Percentiles rank a stretch among this genome's conserved stretches.
Evolutionary conservation across 441 rosid species (phyloP).

Genomic region (Brassica balearica): DNA sequence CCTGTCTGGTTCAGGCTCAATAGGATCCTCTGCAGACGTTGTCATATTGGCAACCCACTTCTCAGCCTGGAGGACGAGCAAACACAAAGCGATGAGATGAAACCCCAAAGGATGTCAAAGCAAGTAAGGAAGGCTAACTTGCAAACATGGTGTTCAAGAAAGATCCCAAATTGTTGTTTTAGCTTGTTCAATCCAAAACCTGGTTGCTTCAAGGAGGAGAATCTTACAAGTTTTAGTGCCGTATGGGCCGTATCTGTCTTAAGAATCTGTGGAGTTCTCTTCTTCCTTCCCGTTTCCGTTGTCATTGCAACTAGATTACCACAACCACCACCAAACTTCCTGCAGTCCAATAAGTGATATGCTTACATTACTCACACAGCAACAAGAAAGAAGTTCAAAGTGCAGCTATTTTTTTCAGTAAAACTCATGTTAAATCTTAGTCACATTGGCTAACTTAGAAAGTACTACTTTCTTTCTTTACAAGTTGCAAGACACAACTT

Average conservation of each 20-base stretch:
- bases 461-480: not conserved
- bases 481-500: not conserved
- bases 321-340: slow-evolving; percentile 23
- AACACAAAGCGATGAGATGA: slow-evolving; percentile 17
- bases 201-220: not conserved
- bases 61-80: slow-evolving; percentile 59
- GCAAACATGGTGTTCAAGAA: not conserved
- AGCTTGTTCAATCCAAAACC: not conserved
- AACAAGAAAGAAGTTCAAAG: not conserved
- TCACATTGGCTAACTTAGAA: slow-evolving; percentile 3
- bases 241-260: slow-evolving; percentile 43
- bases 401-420: not conserved
- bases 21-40: slow-evolving; percentile 49
- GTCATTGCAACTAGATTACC: slow-evolving; percentile 41
- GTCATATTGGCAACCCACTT: slow-evolving; percentile 82
- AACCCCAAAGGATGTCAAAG: not conserved
- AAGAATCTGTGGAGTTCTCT: slow-evolving; percentile 52
- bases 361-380: not conserved
- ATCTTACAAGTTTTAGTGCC: slow-evolving; percentile 63
- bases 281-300: slow-evolving; percentile 45
- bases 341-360: not conserved
- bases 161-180: not conserved
- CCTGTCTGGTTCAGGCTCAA: slow-evolving; percentile 62
- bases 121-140: slow-evolving; percentile 6
- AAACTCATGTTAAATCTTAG: not conserved